These are phyloP conservation scores for Talaromyces nanjingensis DNA, from an alignment of 495 filamentous ascomycete species.

Conservation along the genomic window DNA sequence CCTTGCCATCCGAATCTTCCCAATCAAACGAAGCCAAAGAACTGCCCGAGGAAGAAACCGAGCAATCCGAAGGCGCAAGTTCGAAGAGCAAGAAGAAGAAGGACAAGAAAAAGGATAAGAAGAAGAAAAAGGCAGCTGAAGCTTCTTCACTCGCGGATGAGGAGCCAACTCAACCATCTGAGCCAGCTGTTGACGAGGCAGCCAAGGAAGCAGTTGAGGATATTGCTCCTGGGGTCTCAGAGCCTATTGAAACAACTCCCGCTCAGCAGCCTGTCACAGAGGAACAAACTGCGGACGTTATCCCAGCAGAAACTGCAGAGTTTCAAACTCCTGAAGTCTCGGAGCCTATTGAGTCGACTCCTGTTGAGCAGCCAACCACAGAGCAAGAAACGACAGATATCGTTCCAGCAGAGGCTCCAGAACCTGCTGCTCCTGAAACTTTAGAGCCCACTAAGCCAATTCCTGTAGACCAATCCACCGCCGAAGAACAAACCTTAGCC, in stretches of 20 bases:
- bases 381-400: background rate
- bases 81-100: slow-evolving; percentile 14
- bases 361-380: background rate
- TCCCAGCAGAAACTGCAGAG: background rate
- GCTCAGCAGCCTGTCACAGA: background rate
- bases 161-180: background rate
- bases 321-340: background rate
- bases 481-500: background rate
- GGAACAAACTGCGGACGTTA: background rate
- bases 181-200: background rate
- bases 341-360: background rate
- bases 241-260: background rate
- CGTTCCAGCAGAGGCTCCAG: background rate
- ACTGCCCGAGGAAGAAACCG: background rate
- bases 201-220: background rate
- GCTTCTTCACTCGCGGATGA: background rate
- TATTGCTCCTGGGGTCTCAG: background rate
- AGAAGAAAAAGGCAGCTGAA: slow-evolving; percentile 8
- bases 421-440: background rate
- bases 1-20: background rate
- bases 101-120: slow-evolving; percentile 14
- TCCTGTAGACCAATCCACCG: background rate
- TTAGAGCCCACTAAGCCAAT: background rate
- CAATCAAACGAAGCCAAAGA: background rate
- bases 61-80: background rate